Percentiles rank a stretch among this genome's conserved stretches.
Conservation (phyloP, 2,329 filamentous ascomycete genomes). For the Alternaria triticina region DNA sequence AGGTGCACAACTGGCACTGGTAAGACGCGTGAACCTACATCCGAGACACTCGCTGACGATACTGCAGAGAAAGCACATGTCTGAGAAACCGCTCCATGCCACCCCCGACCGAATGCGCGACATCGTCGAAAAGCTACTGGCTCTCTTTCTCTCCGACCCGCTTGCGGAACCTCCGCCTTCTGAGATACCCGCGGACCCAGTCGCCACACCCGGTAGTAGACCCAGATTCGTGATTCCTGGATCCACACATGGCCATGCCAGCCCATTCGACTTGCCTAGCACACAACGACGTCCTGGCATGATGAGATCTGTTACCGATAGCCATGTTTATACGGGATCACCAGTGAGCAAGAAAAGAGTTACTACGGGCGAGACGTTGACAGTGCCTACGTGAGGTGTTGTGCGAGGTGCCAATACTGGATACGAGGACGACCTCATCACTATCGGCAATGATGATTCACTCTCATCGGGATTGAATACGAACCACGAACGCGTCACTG, state of each 20-base stretch:
- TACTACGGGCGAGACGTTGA: neutral
- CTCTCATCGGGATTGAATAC: neutral
- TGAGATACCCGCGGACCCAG: conserved; percentile 16
- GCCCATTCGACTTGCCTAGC: conserved; percentile 45
- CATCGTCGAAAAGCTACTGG: conserved; percentile 55
- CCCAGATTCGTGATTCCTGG: conserved; percentile 22
- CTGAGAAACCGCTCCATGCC: conserved; percentile 43
- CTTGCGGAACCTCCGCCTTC: conserved; percentile 32
- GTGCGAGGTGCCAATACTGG: neutral
- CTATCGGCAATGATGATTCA: neutral
- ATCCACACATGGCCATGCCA: conserved; percentile 31
- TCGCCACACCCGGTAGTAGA: conserved; percentile 40
- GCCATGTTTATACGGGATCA: conserved; percentile 29
- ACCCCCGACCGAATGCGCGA: conserved; percentile 55
- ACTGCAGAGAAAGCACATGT: conserved; percentile 48
- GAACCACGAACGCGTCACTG: neutral
- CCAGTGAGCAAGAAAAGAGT: conserved; percentile 30
- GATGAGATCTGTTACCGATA: conserved; percentile 22
- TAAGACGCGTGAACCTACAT: conserved; percentile 13
- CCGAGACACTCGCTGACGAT: neutral
- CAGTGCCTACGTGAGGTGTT: neutral
- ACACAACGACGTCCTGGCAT: conserved; percentile 21
- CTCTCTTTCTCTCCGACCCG: conserved; percentile 56
- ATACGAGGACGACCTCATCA: neutral
- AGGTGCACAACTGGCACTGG: conserved; percentile 56